Percentiles rank a stretch among this genome's conserved stretches.
Evolutionary conservation across 306 rosid species (phyloP).

Genomic region (Astragalus glycyphyllos): DNA sequence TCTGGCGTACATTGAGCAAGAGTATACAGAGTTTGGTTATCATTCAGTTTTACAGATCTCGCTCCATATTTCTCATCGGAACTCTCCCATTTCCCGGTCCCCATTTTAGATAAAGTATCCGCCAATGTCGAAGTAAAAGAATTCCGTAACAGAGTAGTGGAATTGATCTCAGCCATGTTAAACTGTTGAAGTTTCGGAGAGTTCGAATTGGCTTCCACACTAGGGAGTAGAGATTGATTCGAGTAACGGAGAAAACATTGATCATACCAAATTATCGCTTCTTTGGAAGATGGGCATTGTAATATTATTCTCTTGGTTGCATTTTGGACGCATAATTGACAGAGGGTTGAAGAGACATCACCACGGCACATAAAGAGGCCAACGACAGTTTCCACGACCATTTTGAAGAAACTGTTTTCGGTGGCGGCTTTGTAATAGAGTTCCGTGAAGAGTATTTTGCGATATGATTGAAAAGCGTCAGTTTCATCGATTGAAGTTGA

Average conservation of each 20-base stretch:
- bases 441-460: too few species aligned
- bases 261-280: not conserved
- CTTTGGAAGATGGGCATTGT: not conserved
- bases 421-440: too few species aligned
- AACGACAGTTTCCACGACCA: not conserved
- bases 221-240: not conserved
- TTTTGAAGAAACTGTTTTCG: too few species aligned
- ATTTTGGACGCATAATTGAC: conserved; percentile 9
- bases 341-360: not conserved
- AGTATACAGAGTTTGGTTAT: too few species aligned
- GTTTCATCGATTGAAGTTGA: too few species aligned
- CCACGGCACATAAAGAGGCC: conserved; percentile 46
- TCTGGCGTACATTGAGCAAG: too few species aligned
- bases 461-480: too few species aligned
- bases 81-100: not conserved
- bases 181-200: conserved; percentile 3
- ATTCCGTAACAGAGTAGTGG: not conserved
- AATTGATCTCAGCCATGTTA: not conserved
- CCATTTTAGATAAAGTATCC: not conserved
- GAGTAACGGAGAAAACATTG: not conserved
- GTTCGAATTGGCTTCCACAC: not conserved
- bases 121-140: conserved; percentile 1
- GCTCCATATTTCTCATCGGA: conserved; percentile 18
- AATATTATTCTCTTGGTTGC: not conserved
- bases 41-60: not conserved